Evolutionary conservation across 2,329 filamentous ascomycete species (phyloP).

Genomic region (Xenoacremonium recifei): DNA sequence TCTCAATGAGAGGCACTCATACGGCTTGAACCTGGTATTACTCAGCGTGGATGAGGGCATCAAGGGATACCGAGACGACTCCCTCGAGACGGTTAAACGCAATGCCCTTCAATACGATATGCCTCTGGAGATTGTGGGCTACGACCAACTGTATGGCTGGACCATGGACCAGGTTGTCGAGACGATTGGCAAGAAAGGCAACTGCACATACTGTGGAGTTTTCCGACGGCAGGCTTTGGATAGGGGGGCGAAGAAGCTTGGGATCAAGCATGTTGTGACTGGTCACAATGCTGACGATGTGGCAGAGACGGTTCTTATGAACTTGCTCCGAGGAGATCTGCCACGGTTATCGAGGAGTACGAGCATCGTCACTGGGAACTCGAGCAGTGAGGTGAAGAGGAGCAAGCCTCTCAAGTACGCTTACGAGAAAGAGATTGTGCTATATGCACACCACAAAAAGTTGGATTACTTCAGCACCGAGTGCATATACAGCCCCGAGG

Average conservation of each 20-base stretch:
- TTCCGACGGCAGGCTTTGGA: constrained; percentile 93
- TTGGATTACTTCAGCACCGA: constrained; percentile 98
- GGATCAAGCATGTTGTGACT: constrained; percentile 90
- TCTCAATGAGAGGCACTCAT: constrained; percentile 84
- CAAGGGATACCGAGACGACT: constrained; percentile 94
- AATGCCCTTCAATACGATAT: constrained; percentile 91
- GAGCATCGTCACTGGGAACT: constrained; percentile 78
- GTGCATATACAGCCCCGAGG: constrained; percentile 97
- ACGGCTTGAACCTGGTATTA: constrained; percentile 81
- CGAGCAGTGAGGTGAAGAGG: constrained; percentile 84
- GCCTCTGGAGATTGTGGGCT: constrained; percentile 88
- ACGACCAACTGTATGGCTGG: constrained; percentile 94
- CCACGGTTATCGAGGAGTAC: constrained; percentile 85
- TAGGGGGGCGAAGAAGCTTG: constrained; percentile 81
- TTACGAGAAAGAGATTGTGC: constrained; percentile 97
- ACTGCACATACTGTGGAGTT: constrained; percentile 98
- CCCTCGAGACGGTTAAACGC: constrained; percentile 91
- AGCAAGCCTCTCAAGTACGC: constrained; percentile 98
- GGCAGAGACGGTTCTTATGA: constrained; percentile 97
- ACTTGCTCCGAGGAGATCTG: constrained; percentile 85
- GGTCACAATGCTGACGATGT: constrained; percentile 98
- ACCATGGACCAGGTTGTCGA: constrained; percentile 99
- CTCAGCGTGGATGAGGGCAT: constrained; percentile 97
- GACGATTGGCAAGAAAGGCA: constrained; percentile 94
- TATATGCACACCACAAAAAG: constrained; percentile 96